Evolutionary conservation across 208 protist genomes (phyloP).

Genomic region (Trypanosoma brucei): DNA sequence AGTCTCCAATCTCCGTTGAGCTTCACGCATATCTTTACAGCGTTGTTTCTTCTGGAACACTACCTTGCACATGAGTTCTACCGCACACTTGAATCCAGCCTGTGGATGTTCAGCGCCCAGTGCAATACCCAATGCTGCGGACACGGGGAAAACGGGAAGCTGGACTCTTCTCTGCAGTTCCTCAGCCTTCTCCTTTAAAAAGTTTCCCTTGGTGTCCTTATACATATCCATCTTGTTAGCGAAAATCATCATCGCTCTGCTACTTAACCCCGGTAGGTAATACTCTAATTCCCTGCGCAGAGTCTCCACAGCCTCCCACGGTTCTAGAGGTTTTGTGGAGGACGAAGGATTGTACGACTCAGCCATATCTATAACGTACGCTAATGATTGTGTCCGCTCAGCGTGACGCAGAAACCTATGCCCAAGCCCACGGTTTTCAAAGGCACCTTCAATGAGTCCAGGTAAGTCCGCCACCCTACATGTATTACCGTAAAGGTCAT

Average conservation of each 20-base stretch:
- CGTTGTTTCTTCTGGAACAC: slow-evolving; percentile 59
- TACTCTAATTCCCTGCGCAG: slow-evolving; percentile 83
- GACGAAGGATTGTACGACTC: slow-evolving; percentile 53
- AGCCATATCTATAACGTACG: slow-evolving; percentile 89
- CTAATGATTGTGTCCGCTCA: slow-evolving; percentile 83
- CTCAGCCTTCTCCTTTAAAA: slow-evolving; percentile 48
- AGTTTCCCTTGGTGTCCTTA: slow-evolving; percentile 39
- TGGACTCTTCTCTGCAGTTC: slow-evolving; percentile 55
- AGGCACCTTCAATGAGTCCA: slow-evolving; percentile 89
- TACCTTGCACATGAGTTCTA: slow-evolving; percentile 61
- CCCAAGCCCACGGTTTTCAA: slow-evolving; percentile 83
- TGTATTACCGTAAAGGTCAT: slow-evolving; percentile 78
- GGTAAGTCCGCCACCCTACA: slow-evolving; percentile 88
- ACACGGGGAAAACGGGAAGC: slow-evolving; percentile 88
- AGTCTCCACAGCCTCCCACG: slow-evolving; percentile 80
- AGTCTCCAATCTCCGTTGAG: slow-evolving; percentile 27
- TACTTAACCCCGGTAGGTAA: slow-evolving; percentile 69
- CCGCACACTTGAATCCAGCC: slow-evolving; percentile 48
- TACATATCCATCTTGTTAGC: slow-evolving; percentile 91
- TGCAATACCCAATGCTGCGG: slow-evolving; percentile 64
- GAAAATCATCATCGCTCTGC: slow-evolving; percentile 75
- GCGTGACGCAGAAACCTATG: slow-evolving; percentile 91
- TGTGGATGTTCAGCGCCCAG: slow-evolving; percentile 47
- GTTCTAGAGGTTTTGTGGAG: slow-evolving; percentile 30
- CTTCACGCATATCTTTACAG: slow-evolving; percentile 30